These are phyloP conservation scores for Brassica rapa DNA, from an alignment of 345 rosid species.

Conservation along the genomic window DNA sequence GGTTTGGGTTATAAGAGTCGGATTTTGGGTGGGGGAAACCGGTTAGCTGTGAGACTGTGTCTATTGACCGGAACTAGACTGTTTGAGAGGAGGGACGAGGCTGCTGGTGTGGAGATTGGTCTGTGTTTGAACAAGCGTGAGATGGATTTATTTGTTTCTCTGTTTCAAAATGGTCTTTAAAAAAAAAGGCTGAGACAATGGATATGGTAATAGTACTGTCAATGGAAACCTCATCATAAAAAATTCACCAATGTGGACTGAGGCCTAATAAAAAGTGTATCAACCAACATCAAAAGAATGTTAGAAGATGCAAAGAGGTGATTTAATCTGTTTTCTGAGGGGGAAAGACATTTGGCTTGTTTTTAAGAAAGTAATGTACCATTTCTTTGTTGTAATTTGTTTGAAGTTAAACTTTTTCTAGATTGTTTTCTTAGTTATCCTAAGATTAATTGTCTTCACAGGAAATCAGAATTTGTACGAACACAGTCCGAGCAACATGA, in stretches of 20 bases:
- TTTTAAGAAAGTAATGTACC: neutral
- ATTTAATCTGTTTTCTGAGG: no score
- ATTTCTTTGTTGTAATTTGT: neutral
- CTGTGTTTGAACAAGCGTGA: slow-evolving; percentile 21
- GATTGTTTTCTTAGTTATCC: neutral
- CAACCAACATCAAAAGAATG: no score
- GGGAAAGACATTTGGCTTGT: no score
- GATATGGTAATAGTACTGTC: no score
- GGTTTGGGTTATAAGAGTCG: slow-evolving; percentile 3
- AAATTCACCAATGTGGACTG: no score
- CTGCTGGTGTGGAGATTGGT: slow-evolving; percentile 35
- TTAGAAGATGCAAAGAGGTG: no score
- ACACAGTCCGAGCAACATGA: neutral
- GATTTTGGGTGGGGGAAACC: slow-evolving; percentile 37
- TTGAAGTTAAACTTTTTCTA: neutral
- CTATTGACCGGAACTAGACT: slow-evolving; percentile 1
- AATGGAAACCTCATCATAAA: no score
- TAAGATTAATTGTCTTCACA: neutral
- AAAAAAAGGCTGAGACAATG: no score
- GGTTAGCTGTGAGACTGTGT: neutral
- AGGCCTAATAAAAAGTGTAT: no score
- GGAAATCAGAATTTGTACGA: neutral
- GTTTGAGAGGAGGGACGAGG: slow-evolving; percentile 20
- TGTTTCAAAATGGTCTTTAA: slow-evolving; percentile 1
- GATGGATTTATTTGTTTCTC: slow-evolving; percentile 13